A percentile compares a stretch with the other conserved stretches of the same genome.
Conservation (phyloP, 495 filamentous ascomycete genomes). For the Halenospora varia region DNA sequence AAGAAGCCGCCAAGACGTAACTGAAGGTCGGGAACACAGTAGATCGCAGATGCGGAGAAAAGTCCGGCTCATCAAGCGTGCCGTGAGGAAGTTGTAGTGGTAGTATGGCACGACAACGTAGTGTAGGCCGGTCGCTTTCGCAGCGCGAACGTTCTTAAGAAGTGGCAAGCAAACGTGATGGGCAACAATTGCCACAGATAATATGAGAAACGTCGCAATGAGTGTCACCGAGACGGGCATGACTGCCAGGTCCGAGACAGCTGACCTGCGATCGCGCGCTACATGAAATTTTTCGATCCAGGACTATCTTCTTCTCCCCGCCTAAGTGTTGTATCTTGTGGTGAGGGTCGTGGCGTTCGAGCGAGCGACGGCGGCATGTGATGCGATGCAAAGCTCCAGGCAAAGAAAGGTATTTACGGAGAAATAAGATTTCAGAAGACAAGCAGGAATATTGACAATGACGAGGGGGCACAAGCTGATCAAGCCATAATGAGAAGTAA, state of each 20-base stretch:
- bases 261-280: neutral
- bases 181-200: slow-evolving; percentile 7
- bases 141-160: neutral
- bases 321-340: neutral
- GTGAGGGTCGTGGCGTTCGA: neutral
- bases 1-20: neutral
- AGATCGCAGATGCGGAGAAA: slow-evolving; percentile 2
- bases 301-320: neutral
- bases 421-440: neutral
- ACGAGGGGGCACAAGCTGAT: neutral
- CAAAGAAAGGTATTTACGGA: neutral
- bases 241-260: neutral
- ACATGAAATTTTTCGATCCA: neutral
- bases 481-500: neutral
- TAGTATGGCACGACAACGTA: neutral
- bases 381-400: neutral
- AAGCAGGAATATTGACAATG: neutral
- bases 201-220: slow-evolving; percentile 18
- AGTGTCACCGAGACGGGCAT: slow-evolving; percentile 23
- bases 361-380: neutral
- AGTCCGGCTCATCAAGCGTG: neutral
- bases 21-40: neutral
- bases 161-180: neutral
- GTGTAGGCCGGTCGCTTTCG: neutral
- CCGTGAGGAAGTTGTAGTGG: neutral